These are phyloP conservation scores for Irineochytrium annulatum DNA, from an alignment of 192 early-diverging fungal genomes.

Conservation along the genomic window DNA sequence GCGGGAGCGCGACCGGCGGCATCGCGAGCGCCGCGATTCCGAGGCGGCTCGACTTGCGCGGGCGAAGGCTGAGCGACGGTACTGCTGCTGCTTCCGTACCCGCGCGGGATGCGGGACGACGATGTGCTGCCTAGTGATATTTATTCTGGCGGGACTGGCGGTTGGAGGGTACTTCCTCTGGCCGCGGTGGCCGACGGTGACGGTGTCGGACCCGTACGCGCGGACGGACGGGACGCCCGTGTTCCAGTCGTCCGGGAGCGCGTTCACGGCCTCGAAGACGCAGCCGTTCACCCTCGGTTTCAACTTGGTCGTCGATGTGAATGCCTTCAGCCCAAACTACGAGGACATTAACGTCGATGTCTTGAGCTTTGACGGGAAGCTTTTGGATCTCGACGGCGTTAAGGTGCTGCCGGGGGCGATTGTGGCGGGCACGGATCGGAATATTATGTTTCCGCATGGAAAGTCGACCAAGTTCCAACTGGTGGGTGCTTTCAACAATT, in stretches of 20 bases:
- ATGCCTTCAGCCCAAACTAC: conserved; percentile 19
- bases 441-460: background rate
- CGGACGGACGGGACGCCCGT: background rate
- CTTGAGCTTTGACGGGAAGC: background rate
- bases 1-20: no score
- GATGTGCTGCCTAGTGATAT: background rate
- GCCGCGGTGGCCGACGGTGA: conserved; percentile 13
- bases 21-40: no score
- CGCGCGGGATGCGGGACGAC: conserved; percentile 7
- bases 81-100: conserved; percentile 13
- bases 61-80: no score
- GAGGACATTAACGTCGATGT: conserved; percentile 15
- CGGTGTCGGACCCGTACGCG: conserved; percentile 9
- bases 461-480: background rate
- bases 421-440: background rate
- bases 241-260: background rate
- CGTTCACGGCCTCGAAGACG: background rate
- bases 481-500: background rate
- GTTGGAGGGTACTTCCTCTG: conserved; percentile 17
- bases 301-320: conserved; percentile 9
- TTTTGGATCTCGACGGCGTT: background rate
- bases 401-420: background rate
- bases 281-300: background rate
- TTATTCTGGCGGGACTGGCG: conserved; percentile 15
- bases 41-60: no score